Evolutionary conservation across 495 filamentous ascomycete genomes (phyloP).

Genomic region (Elaphomyces granulatus): DNA sequence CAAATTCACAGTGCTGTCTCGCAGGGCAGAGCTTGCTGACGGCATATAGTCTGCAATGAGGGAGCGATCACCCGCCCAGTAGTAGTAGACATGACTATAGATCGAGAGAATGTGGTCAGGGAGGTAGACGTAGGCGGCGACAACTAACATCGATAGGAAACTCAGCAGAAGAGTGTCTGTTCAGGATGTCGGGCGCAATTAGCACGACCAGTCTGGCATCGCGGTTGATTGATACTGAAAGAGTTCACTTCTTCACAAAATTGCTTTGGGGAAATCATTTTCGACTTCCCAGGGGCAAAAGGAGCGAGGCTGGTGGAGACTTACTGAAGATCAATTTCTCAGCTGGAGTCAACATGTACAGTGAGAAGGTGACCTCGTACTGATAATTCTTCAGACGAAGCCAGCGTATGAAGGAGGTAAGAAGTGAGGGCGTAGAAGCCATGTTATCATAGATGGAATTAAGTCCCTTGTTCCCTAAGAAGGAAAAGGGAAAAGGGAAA

Average conservation of each 20-base stretch:
- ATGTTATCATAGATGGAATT: no score
- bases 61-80: constrained; percentile 64
- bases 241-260: no score
- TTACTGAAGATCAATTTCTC: constrained; percentile 80
- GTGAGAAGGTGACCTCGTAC: constrained; percentile 70
- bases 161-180: constrained; percentile 88
- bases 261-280: no score
- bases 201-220: no score
- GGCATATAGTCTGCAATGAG: constrained; percentile 25
- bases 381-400: constrained; percentile 71
- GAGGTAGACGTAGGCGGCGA: constrained; percentile 79
- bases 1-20: constrained; percentile 20
- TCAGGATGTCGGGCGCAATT: no score
- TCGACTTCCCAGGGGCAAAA: no score
- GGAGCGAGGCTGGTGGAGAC: no score
- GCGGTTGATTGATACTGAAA: no score
- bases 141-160: constrained; percentile 67
- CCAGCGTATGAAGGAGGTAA: constrained; percentile 41
- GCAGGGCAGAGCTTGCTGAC: constrained; percentile 26
- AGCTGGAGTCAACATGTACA: constrained; percentile 76
- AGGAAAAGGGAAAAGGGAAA: no score
- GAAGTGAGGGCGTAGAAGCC: constrained; percentile 22
- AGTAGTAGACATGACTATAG: constrained; percentile 77
- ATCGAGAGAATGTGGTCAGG: constrained; percentile 75
- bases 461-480: no score